Evolutionary conservation across 331 rosid genomes (phyloP).

Genomic region (Ulmus americana): DNA sequence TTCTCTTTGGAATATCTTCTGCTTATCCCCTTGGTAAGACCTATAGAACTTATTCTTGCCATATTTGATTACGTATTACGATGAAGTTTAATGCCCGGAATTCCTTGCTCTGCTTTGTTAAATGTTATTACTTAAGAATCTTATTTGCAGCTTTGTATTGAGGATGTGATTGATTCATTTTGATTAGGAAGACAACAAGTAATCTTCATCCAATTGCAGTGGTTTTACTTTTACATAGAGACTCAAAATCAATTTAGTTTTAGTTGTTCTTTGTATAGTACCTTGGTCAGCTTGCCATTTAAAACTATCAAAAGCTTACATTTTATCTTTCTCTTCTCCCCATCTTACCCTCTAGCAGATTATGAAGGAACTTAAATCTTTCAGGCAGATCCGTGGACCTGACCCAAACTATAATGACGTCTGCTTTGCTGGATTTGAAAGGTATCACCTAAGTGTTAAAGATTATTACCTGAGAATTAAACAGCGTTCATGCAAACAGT

Average conservation of each 20-base stretch:
- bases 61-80: not conserved
- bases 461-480: conserved; percentile 3
- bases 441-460: conserved; percentile 34
- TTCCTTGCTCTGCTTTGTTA: not conserved
- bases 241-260: not conserved
- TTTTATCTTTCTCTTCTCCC: conserved; percentile 5
- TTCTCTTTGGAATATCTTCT: not conserved
- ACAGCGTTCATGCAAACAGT: conserved; percentile 8
- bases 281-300: not conserved
- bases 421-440: conserved; percentile 72
- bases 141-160: not conserved
- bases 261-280: not conserved
- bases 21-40: not conserved
- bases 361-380: conserved; percentile 52
- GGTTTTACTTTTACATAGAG: not conserved
- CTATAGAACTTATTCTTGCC: not conserved
- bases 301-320: conserved; percentile 6
- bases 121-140: not conserved
- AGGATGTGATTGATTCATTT: not conserved
- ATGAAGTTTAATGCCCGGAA: conserved; percentile 12
- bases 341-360: conserved; percentile 41
- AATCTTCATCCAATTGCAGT: not conserved
- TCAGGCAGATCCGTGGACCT: conserved; percentile 68
- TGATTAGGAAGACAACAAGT: not conserved
- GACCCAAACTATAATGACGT: conserved; percentile 78